Base-by-base conservation (phyloP, 352 stramenopile genomes). In the Pythium biforme region DNA sequence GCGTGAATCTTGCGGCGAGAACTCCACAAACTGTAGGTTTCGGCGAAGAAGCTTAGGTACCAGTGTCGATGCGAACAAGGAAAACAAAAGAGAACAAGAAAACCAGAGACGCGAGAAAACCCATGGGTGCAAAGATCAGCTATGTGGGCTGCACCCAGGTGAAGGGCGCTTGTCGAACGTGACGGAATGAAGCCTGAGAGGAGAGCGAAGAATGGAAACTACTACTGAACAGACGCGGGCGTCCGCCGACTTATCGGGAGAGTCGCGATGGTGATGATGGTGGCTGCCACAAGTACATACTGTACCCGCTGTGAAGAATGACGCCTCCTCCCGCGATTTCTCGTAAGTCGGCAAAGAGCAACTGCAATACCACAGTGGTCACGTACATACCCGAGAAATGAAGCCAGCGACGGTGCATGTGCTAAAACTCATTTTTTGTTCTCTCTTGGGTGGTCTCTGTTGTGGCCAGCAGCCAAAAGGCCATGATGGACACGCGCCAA, bases 61-160 rank as follows among this genome's bases (percentile, higher is more conserved):
- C 37, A 14, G 37, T 43, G 37, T 17, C 9, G 17, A 7, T 43
- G 37, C 3, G 37, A 3, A 40, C 34, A 25, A 47, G 20, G 23
- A 33, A 51, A 51, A 51, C 11, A 33, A 51, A 51, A 51, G 40
- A 47, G 40, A 47, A 47, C 40, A 47, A 47, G 40, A 47, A 54
- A 54, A 54, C 48, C 48, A 54, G 48, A 54, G n/a, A 52, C 9
- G 48, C 48, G 48, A 53, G 26, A 23, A 39, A 25, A 11, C 2
- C 15, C 15, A 43, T 34, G 37, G 37, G 37, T 43, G 15, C 37
- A 20, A 43, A 8, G 23, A 27, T 40, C 48, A 33, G 48, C 11
- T 20, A 22, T 6, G n/a, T 23, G 37, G n/a, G 9, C 22, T 56
- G 49, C 49, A 56, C 49, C 49, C n/a, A 56, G 27, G 45, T 45